Base-by-base conservation (phyloP, 2,329 filamentous ascomycete species). In the Penicillium expansum region DNA sequence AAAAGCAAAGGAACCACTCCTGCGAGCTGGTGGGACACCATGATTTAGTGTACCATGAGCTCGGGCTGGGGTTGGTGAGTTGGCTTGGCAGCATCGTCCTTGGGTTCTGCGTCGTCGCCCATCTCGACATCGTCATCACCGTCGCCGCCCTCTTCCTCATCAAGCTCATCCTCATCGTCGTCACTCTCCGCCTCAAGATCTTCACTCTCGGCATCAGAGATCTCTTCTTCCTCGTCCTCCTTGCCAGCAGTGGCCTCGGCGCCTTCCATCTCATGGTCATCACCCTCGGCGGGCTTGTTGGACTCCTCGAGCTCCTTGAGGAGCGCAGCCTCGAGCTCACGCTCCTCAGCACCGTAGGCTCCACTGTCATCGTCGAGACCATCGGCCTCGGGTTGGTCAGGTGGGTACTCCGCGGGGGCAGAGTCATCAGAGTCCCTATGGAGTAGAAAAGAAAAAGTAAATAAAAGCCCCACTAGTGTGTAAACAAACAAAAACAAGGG, bases 371-470 rank as follows among this genome's bases (percentile, higher is more conserved):
- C 93, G 42, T 89, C 89, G 50, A 85, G 83, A 43, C 88, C 83
- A 71, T 99, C 95, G 52, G 92, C 94, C 74, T 99, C 94, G 41
- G 94, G 94, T 78, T 99, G 94, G 74, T 99, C 94, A 60, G 94
- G 95, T 30, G 94, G 94, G 75, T 91, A 99, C 77, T 99, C 93
- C 62, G 94, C 87, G 2, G 94, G 94, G 30, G 94, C 94, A 73
- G 92, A 94, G 64, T 92, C 93, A 71, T 99, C 94, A n/a, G 91
- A 94, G 72, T 99, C 94, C 92, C 92, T 97, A 62, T n/a, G 24
- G 22, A 33, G 18, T 39, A 30, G 2, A 6, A 14, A 64, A 20
- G 8, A 49, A 16, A 33, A 38, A 29, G 49, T 58, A 14, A 52
- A 27, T 30, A 18, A 52, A 29, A 29, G 37, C 8, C 20, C 20